Evolutionary conservation across 83 land plant genomes (phyloP), one percentile per base, ranked within the genome.

Genomic region (Picea abies): DNA sequence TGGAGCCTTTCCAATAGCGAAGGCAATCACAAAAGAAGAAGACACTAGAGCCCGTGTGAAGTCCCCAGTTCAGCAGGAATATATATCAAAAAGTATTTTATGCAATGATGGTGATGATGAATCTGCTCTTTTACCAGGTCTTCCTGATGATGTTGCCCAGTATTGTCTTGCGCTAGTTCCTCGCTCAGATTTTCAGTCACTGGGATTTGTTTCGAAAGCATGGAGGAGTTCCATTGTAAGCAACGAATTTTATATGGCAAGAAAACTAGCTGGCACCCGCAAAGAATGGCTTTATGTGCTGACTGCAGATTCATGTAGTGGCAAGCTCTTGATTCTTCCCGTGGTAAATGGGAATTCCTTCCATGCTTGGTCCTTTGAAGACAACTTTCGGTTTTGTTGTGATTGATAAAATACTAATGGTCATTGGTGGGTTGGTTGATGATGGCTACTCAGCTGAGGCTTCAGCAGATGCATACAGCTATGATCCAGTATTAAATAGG

Each of bases 121-220:
- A 60, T 35, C 79, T 69, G 66, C 89, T 15, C 64, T 93, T 69
- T 78, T 93, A 23, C 95, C 93, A 61, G 95, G 95, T 14, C 83
- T 93, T 23, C 91, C 95, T 19, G 91, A 93, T 83, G 95, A 93
- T 82, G 91, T 93, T 79, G 86, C 95, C 5, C 91, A 88, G 81
- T 72, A 78, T 29, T 91, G 93, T 83, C 89, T 93, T 79, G 93
- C 95, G 52, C 90, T 91, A 52, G 90, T 91, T 76, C 93, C 95
- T 25, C 91, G 95, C 49, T 49, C 84, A 16, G 20, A 85, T 67
- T 84, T 86, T 61, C 93, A 92, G 26, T 32, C 79, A 8, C 82
- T 93, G 93, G 89, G 91, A 37, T 84, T 79, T 63, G 95, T 93
- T 6, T 81, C 84, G 84, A 90, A 93, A 79, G 76, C 62, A 49